Base-by-base conservation (phyloP, 176 grass and related monocot species). In the Triticum timopheevii region DNA sequence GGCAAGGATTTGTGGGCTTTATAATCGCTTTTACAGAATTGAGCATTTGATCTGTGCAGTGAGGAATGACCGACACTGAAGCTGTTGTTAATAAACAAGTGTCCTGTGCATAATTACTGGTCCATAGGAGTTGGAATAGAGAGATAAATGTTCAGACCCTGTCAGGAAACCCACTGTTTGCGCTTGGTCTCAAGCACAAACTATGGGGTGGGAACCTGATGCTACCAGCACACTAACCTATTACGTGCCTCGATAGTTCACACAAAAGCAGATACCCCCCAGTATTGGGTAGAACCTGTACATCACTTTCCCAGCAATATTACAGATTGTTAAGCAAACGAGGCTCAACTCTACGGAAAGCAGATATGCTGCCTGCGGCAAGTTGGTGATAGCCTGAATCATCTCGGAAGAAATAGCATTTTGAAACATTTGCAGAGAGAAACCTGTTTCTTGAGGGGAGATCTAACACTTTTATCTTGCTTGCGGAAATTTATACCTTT, bases 401-500 rank as follows among this genome's bases (percentile, higher is more conserved):
- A 39, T 70, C 68, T 5, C 0, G 8, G 19, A 33, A 31, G 68
- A 42, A 19, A 39, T 70, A 70, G 19, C 34, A 11, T 1, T 70
- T 11, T 70, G 4, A 39, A 72, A 42, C 36, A 42, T 72, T 39
- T 72, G 10, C 10, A 2, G 13, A 49, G 23, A 49, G 24, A 75
- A 74, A 4, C 15, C 44, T 31, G 13, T 8, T 0, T 30, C 7
- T 52, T 76, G 24, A 49, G 42, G 33, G 31, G 16, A 9, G 33
- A 69, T 20, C 33, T 20, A 69, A 36, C 17, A 69, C 7, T 10
- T 19, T 69, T 69, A 31, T 71, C 36, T 72, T 23, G 7, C 58
- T 8, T 79, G 52, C 71, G 31, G 67, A 76, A 28, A 83, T 78
- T 44, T 52, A 31, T 28, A 80, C 31, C 30, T 34, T 87, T 67